Base-by-base conservation (phyloP, 768 basidiomycete genomes). In the Amanita fuliginea region DNA sequence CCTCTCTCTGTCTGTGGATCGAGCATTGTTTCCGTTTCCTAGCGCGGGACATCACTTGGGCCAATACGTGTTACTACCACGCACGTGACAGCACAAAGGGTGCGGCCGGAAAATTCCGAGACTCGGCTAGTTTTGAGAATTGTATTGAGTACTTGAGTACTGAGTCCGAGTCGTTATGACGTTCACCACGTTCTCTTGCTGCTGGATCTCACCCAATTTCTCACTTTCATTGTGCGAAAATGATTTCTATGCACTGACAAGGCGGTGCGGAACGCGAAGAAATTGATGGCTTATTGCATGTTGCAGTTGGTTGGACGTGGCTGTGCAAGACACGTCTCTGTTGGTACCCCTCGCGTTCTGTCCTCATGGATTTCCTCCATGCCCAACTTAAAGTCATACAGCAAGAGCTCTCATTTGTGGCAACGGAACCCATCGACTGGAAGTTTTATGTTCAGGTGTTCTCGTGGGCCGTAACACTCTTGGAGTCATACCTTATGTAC, bases 401-500 rank as follows among this genome's bases (percentile, higher is more conserved):
- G 62, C 69, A 65, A 14, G 72, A 70, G 14, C 72, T 92, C 19
- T 72, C 85, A 11, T 91, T 86, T 57, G 85, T 92, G 28, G 67
- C 79, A 4, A 76, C 76, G 0, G 81, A 87, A 26, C 70, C 79
- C 3, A 81, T 90, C 35, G 74, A 89, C 64, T 96, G 88, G 83
- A 83, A 88, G 60, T 64, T 74, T 50, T 84, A 85, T 58, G 85
- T 92, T n/a, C 81, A 93, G 53, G 60, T 65, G 21, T 83, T 82
- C 56, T 83, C 88, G 3, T 88, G 86, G 81, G 65, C 67, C 14
- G 81, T 90, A 13, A 80, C 82, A n/a, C 64, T 84, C 11, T 95
- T 93, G 53, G 93, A 97, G 63, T 80, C 81, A 1, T 94, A 88
- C 62, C 75, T 97, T 34, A 60, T 89, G 92, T 95, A 58, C 56